Evolutionary conservation across 2,329 filamentous ascomycete species (phyloP).

Genomic region (Fusarium equiseti): DNA sequence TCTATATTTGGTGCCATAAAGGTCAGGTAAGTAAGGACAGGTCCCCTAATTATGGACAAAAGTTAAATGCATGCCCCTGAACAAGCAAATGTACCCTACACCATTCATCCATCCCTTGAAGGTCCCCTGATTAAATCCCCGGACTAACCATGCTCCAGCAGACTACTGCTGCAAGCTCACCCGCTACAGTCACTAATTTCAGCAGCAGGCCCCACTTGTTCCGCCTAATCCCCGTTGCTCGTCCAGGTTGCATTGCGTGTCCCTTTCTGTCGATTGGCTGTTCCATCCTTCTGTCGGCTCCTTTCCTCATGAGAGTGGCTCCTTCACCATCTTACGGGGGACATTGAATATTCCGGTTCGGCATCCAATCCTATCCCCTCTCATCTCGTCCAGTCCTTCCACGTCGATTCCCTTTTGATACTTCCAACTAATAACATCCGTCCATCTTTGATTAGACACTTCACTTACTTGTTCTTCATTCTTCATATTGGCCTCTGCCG

Average conservation of each 20-base stretch:
- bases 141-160: slow-evolving; percentile 43
- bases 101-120: slow-evolving; percentile 11
- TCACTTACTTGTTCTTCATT: slow-evolving; percentile 14
- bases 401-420: slow-evolving; percentile 26
- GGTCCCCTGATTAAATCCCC: slow-evolving; percentile 36
- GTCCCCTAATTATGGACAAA: slow-evolving; percentile 15
- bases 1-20: not conserved
- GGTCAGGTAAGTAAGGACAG: not conserved
- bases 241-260: slow-evolving; percentile 45
- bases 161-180: slow-evolving; percentile 33
- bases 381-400: slow-evolving; percentile 40
- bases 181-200: slow-evolving; percentile 38
- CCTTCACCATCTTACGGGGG: slow-evolving; percentile 38
- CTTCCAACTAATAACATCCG: slow-evolving; percentile 5
- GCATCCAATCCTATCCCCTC: slow-evolving; percentile 27
- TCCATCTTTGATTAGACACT: slow-evolving; percentile 13
- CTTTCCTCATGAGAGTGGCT: slow-evolving; percentile 43
- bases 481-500: slow-evolving; percentile 10
- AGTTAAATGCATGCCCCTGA: slow-evolving; percentile 26
- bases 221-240: slow-evolving; percentile 25
- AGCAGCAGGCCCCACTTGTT: slow-evolving; percentile 25
- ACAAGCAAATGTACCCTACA: slow-evolving; percentile 12
- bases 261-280: slow-evolving; percentile 37
- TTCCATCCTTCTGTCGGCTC: slow-evolving; percentile 25
- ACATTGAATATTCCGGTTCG: slow-evolving; percentile 46